These are phyloP conservation scores for Pseudogymnoascus sp. DNA, from an alignment of 2,329 filamentous ascomycete species.

Conservation along the genomic window DNA sequence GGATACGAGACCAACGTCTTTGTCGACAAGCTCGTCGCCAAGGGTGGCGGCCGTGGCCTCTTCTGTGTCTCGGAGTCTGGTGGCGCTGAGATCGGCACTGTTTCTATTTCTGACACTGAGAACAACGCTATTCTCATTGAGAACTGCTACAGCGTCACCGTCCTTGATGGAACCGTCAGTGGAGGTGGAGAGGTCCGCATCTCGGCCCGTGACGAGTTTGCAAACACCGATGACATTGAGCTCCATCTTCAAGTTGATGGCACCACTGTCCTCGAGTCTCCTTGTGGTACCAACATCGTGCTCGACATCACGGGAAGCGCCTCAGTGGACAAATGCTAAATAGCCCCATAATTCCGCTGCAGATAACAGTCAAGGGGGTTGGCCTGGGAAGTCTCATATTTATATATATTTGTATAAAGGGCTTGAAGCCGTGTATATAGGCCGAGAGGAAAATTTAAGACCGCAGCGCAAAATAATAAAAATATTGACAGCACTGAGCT, in stretches of 20 bases:
- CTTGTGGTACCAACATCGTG: constrained; percentile 45
- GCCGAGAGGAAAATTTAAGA: neutral
- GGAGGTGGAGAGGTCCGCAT: constrained; percentile 49
- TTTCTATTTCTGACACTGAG: constrained; percentile 45
- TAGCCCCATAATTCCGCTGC: neutral
- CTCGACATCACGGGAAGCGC: constrained; percentile 43
- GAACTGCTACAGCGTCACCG: constrained; percentile 50
- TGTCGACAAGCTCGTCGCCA: constrained; percentile 45
- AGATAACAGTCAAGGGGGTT: neutral
- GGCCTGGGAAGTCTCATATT: neutral
- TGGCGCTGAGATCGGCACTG: constrained; percentile 39
- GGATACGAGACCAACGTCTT: constrained; percentile 45
- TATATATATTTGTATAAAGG: neutral
- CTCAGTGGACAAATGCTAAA: constrained; percentile 34
- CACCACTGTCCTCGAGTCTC: constrained; percentile 44
- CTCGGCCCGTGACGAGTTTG: constrained; percentile 44
- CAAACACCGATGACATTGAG: constrained; percentile 43
- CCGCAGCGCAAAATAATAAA: neutral
- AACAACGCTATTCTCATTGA: constrained; percentile 51
- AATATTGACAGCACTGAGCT: neutral
- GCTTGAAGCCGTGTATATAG: neutral
- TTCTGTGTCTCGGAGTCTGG: constrained; percentile 51
- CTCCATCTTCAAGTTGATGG: constrained; percentile 42
- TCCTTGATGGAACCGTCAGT: constrained; percentile 42
- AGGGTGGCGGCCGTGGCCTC: constrained; percentile 48